Conservation (phyloP, 1,284 basidiomycete species). For the Malassezia nana region DNA sequence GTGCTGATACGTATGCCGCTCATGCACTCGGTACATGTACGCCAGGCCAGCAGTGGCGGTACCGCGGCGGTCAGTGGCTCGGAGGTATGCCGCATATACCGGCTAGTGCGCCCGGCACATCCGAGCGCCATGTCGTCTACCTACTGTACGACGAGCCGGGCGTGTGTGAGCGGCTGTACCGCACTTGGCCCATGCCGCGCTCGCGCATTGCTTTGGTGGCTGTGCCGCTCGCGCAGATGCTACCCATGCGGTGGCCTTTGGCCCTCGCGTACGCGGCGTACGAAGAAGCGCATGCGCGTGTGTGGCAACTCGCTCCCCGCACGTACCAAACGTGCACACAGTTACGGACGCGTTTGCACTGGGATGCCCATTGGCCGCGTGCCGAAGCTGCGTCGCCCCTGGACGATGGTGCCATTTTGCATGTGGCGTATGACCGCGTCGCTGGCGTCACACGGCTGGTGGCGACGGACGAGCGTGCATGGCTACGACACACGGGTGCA, state of each 20-base stretch:
- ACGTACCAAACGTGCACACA: slow-evolving; percentile 1
- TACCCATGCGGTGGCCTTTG: not conserved
- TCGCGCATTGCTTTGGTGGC: not conserved
- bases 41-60: not conserved
- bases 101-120: not conserved
- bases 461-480: slow-evolving; percentile 6
- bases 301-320: slow-evolving; percentile 1
- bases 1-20: not conserved
- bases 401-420: slow-evolving; percentile 9
- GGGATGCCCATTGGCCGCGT: not conserved
- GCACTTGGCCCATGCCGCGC: slow-evolving; percentile 1
- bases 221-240: not conserved
- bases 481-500: not conserved
- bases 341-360: not conserved
- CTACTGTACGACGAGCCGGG: not conserved
- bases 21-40: slow-evolving; percentile 1
- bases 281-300: not conserved
- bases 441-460: not conserved
- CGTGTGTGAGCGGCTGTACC: slow-evolving; percentile 2
- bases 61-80: not conserved
- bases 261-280: slow-evolving; percentile 1
- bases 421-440: slow-evolving; percentile 13
- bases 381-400: not conserved
- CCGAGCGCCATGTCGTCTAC: not conserved
- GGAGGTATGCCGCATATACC: not conserved